Base-by-base conservation (phyloP, 345 rosid species). In the Eucalyptus coolabah region DNA sequence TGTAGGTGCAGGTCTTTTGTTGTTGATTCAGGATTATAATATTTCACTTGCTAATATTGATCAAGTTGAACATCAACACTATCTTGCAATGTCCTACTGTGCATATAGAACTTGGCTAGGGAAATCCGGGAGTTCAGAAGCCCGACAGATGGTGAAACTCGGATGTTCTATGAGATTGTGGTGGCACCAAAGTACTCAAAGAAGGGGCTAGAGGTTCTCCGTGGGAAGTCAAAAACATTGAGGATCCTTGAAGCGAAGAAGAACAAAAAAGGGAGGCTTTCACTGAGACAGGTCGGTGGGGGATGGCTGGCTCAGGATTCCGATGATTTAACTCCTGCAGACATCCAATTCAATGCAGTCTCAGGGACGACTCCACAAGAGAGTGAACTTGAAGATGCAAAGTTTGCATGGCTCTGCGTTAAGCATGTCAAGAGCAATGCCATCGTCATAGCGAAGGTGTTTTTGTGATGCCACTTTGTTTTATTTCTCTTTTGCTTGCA, bases 381-480 rank as follows among this genome's bases (percentile, higher is more conserved):
- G 91, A 95, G 90, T 86, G 95, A 95, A 88, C 94, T 97, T 83
- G 65, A 87, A 26, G 98, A 98, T 92, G 99, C 98, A 28, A 93
- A 97, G 92, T 98, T 98, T 95, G 99, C 99, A 6, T 98, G 99
- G 98, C 93, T 96, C 15, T 98, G 99, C 88, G 99, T 91, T 21
- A 98, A 98, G 95, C 99, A 98, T 93, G 97, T 97, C 50, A 98
- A 97, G 96, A 98, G 99, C 93, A 98, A 98, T 88, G 99, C 99
- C 45, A 97, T 97, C 81, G 98, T 96, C 44, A 94, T 98, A 77
- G 99, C 97, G 8, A 98, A 96, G 98, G 99, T 98, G 90, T 34
- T 92, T 49, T 90, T 50, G n/a, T 63, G 30, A 21, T 21, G 72
- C 44, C 3, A 77, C 26, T 3, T 32, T 9, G n/a, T 83, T 12